Conservation (phyloP, 208 protist species). For the Leishmania major region DNA sequence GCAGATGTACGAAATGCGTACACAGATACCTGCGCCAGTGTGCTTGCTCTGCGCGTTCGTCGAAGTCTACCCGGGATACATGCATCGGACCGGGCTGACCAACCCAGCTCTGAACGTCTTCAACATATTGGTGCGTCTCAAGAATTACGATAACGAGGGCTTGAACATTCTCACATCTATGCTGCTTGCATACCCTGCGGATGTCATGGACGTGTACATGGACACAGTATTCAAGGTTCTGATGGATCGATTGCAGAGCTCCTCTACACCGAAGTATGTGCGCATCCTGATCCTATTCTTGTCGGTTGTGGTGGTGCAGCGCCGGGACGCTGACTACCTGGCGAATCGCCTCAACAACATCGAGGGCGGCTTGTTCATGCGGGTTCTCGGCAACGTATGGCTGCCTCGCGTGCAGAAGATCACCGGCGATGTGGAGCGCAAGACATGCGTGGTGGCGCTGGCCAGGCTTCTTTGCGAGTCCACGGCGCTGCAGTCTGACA, state of each 20-base stretch:
- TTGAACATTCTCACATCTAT: conserved; percentile 86
- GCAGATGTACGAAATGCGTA: conserved; percentile 64
- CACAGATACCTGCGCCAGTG: conserved; percentile 84
- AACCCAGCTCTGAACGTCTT: conserved; percentile 73
- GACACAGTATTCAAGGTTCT: conserved; percentile 62
- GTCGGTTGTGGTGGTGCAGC: conserved; percentile 67
- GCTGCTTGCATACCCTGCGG: conserved; percentile 70
- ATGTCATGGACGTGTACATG: conserved; percentile 68
- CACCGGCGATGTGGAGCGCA: conserved; percentile 76
- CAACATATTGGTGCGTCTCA: conserved; percentile 66
- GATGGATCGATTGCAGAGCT: conserved; percentile 65
- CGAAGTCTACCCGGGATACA: conserved; percentile 70
- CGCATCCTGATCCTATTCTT: conserved; percentile 92
- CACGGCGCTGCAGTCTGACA: conserved; percentile 58
- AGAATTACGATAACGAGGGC: conserved; percentile 92
- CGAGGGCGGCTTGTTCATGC: conserved; percentile 80
- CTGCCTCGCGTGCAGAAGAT: conserved; percentile 87
- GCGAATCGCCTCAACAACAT: conserved; percentile 66
- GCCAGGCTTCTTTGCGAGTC: conserved; percentile 73
- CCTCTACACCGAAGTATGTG: conserved; percentile 88
- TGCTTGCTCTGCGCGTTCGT: conserved; percentile 80
- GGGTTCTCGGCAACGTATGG: conserved; percentile 80
- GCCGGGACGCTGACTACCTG: conserved; percentile 59
- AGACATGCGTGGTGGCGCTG: conserved; percentile 83
- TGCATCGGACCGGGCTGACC: conserved; percentile 53